Conservation (phyloP, 1,139 yeast species). For the Arxiozyma telluris region DNA sequence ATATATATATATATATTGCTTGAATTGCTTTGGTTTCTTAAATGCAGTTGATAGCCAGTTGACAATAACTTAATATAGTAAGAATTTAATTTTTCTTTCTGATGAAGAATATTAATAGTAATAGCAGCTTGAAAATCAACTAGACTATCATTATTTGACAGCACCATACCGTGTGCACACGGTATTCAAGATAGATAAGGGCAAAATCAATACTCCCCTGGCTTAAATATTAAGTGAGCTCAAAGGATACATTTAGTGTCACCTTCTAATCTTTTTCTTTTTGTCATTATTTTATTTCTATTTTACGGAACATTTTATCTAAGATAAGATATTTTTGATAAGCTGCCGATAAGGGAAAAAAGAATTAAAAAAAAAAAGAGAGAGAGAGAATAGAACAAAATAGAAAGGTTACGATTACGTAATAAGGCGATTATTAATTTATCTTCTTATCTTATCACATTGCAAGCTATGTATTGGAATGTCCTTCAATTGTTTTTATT, state of each 20-base stretch:
- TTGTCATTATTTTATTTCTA: not conserved
- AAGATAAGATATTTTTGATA: slow-evolving; percentile 1
- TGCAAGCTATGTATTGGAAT: no score
- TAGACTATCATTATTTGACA: not conserved
- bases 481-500: no score
- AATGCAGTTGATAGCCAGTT: no score
- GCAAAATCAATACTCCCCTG: not conserved
- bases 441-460: no score
- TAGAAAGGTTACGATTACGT: not conserved
- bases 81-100: not conserved
- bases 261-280: not conserved
- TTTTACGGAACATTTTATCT: not conserved
- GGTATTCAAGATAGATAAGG: not conserved
- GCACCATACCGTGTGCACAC: no score
- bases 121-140: no score
- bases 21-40: not conserved
- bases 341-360: not conserved
- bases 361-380: not conserved
- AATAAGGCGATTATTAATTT: no score
- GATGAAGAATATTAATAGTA: no score
- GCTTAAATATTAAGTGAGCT: not conserved
- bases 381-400: not conserved
- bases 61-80: no score
- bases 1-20: no score
- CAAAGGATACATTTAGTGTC: not conserved